A percentile compares a stretch with the other conserved stretches of the same genome.
These are phyloP conservation scores for Pisolithus sp. DNA, from an alignment of 768 basidiomycete species.

Conservation along the genomic window DNA sequence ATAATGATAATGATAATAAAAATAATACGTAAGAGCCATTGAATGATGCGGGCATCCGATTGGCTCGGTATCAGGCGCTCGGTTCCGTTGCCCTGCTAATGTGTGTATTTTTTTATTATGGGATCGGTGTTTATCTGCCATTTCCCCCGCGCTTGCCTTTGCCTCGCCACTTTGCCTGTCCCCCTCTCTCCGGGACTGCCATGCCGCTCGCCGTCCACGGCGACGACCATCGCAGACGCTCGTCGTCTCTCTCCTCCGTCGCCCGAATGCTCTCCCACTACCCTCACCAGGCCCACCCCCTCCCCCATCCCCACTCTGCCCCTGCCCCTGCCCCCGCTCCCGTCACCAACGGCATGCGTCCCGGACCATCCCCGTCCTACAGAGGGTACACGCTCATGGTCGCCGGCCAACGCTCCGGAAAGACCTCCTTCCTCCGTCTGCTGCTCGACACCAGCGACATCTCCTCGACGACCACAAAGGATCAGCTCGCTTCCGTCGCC, in stretches of 20 bases:
- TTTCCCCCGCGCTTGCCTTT: constrained; percentile 60
- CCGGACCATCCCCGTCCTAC: constrained; percentile 20
- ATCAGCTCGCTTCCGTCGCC: constrained; percentile 74
- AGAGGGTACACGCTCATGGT: constrained; percentile 66
- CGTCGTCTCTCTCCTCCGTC: constrained; percentile 35
- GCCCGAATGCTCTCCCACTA: constrained; percentile 19
- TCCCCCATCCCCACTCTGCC: not conserved
- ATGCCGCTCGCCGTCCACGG: constrained; percentile 53
- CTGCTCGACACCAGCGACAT: constrained; percentile 76
- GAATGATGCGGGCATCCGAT: constrained; percentile 41
- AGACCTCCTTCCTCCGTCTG: constrained; percentile 82
- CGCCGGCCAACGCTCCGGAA: constrained; percentile 77
- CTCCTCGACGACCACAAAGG: constrained; percentile 54
- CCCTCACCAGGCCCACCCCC: constrained; percentile 8
- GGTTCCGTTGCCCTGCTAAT: constrained; percentile 36
- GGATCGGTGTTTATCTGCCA: constrained; percentile 35
- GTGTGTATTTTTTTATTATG: constrained; percentile 38
- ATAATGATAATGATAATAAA: constrained; percentile 23
- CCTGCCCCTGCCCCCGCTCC: constrained; percentile 19
- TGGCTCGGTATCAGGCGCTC: constrained; percentile 53
- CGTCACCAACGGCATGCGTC: constrained; percentile 22
- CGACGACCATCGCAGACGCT: constrained; percentile 39
- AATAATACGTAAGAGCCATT: not conserved
- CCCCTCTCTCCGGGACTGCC: constrained; percentile 29
- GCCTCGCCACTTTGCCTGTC: constrained; percentile 50